Evolutionary conservation across 805 yeast species (phyloP).

Genomic region (Kazachstania kunashirensis): DNA sequence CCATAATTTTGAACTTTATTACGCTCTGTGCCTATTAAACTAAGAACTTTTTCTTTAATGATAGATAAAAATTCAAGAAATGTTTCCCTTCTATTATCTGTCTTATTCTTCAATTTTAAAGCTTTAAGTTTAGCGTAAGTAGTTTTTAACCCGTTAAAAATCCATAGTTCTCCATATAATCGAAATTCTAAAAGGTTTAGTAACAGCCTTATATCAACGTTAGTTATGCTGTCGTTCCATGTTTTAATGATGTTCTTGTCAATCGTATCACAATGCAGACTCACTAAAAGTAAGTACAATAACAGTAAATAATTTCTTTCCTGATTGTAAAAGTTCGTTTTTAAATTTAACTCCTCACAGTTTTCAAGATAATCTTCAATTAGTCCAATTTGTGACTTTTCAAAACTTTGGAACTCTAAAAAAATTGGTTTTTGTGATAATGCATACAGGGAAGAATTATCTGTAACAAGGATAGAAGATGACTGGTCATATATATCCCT

Average conservation of each 20-base stretch:
- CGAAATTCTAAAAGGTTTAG: constrained; percentile 19
- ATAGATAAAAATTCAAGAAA: constrained; percentile 5
- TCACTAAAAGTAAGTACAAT: constrained; percentile 15
- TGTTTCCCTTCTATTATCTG: neutral
- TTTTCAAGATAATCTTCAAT: constrained; percentile 13
- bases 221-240: constrained; percentile 14
- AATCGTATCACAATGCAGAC: constrained; percentile 20
- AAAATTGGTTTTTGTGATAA: constrained; percentile 14
- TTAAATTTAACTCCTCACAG: constrained; percentile 1
- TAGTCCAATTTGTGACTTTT: constrained; percentile 12
- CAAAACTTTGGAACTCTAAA: constrained; percentile 17
- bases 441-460: constrained; percentile 14
- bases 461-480: constrained; percentile 14
- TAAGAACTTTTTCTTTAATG: constrained; percentile 2
- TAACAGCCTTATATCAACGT: constrained; percentile 23
- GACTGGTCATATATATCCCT: constrained; percentile 12
- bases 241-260: constrained; percentile 10
- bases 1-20: constrained; percentile 4
- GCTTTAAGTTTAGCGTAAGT: constrained; percentile 17
- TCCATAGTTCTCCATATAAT: constrained; percentile 25
- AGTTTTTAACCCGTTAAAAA: constrained; percentile 20
- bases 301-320: constrained; percentile 17
- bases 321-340: constrained; percentile 11
- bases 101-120: constrained; percentile 21
- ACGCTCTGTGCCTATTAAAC: neutral